Evolutionary conservation across 768 basidiomycete species (phyloP), one percentile per base, ranked within the genome.

Genomic region (Saitozyma podzolica): DNA sequence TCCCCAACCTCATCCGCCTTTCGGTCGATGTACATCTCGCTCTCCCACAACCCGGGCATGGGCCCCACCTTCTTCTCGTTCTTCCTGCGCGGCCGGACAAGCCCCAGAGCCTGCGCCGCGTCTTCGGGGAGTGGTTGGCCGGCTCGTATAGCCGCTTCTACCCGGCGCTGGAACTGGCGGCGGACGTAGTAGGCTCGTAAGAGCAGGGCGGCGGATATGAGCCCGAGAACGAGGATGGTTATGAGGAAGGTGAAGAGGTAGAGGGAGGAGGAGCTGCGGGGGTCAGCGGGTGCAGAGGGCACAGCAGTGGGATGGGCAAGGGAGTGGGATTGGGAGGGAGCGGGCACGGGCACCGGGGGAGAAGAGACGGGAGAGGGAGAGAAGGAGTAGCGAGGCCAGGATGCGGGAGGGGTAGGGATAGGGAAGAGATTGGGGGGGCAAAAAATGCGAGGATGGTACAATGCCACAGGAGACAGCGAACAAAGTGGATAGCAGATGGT

Each of bases 231-330:
- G 43, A 75, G 62, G 55, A 75, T 67, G 40, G 70, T 72, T 40
- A 75, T 72, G 8, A 75, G 63, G 61, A 75, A 75, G 11, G 73
- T 75, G 65, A 75, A 75, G 9, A 75, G 65, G 54, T 75, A 75
- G 6, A 75, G 61, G 9, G 73, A 66, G 20, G 70, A 70, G 16
- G 66, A 68, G 20, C 72, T 69, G 45, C 45, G 45, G 45, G n/a
- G 45, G 45, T 11, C n/a, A 47, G 45, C 45, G 45, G 11, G n/a
- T 1, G 45, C n/a, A 47, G 11, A 2, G n/a, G n/a, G 45, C 13
- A 47, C 45, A 47, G 45, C 45, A 17, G 50, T 37, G 9, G 8
- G 40, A 40, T 20, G n/a, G 40, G 13, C 40, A n/a, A 5, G 16
- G 3, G 2, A 42, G 56, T 5, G 10, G 16, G 41, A 9, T 29